These are phyloP conservation scores for Paecilomyces variotii DNA, from an alignment of 2,329 filamentous ascomycete species.

Conservation along the genomic window DNA sequence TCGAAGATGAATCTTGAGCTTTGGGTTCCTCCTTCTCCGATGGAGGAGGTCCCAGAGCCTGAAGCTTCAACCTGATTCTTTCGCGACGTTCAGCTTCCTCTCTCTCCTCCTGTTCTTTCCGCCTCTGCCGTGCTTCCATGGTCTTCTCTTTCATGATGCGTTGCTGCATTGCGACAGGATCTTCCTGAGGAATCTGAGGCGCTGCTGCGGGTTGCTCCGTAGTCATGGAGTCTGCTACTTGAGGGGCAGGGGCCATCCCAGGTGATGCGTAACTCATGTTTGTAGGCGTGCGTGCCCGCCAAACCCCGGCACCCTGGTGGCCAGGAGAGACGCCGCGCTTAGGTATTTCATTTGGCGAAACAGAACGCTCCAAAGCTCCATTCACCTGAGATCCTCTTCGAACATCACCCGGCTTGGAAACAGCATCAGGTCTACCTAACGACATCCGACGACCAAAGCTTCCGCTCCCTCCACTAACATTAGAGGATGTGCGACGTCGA, in stretches of 20 bases:
- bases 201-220: slow-evolving; percentile 11
- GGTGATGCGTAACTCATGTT: slow-evolving; percentile 21
- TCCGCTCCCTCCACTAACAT: slow-evolving; percentile 79
- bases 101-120: slow-evolving; percentile 46
- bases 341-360: slow-evolving; percentile 18
- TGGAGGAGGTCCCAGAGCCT: slow-evolving; percentile 42
- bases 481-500: slow-evolving; percentile 78
- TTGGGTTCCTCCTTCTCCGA: slow-evolving; percentile 21
- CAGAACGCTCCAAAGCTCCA: slow-evolving; percentile 25
- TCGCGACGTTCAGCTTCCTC: slow-evolving; percentile 52
- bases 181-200: slow-evolving; percentile 22
- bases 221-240: slow-evolving; percentile 9
- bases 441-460: slow-evolving; percentile 58
- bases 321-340: slow-evolving; percentile 17
- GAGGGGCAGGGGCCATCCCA: slow-evolving; percentile 9
- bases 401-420: slow-evolving; percentile 30
- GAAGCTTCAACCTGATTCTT: slow-evolving; percentile 49
- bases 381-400: slow-evolving; percentile 32
- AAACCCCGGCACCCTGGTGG: slow-evolving; percentile 18
- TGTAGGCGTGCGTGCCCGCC: slow-evolving; percentile 19
- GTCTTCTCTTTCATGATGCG: slow-evolving; percentile 54
- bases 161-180: slow-evolving; percentile 47
- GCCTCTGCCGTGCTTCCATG: slow-evolving; percentile 47
- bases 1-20: slow-evolving; percentile 19
- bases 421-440: slow-evolving; percentile 40